Conservation (phyloP, 768 basidiomycete genomes). For the Amanita molliuscula region DNA sequence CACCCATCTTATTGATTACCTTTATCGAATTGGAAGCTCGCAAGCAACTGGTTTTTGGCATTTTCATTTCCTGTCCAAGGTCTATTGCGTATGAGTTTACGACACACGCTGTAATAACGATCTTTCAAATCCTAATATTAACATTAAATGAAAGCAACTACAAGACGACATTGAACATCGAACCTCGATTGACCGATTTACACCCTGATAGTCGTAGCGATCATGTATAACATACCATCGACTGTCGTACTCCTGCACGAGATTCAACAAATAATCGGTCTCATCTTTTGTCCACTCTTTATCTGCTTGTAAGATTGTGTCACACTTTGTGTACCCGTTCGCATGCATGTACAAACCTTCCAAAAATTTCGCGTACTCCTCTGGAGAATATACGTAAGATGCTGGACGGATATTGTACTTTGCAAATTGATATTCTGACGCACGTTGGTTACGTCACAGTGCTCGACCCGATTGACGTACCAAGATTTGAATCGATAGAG, state of each 20-base stretch:
- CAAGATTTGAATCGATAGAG: constrained; percentile 38
- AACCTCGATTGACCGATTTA: constrained; percentile 62
- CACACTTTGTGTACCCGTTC: background rate
- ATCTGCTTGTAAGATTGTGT: constrained; percentile 30
- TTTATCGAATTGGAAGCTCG: constrained; percentile 82
- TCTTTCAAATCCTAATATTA: constrained; percentile 76
- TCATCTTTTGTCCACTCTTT: constrained; percentile 87
- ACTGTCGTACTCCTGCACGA: constrained; percentile 75
- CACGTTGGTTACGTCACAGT: background rate
- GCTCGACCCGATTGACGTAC: constrained; percentile 23
- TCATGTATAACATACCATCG: constrained; percentile 89
- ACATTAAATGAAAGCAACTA: constrained; percentile 1
- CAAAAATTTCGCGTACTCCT: constrained; percentile 78
- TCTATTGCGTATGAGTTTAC: constrained; percentile 75
- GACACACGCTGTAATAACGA: constrained; percentile 85
- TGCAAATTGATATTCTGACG: constrained; percentile 66
- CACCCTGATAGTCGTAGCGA: constrained; percentile 68
- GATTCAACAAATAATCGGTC: constrained; percentile 82
- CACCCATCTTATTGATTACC: constrained; percentile 26
- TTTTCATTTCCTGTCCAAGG: constrained; percentile 81
- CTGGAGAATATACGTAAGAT: constrained; percentile 65
- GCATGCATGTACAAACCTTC: constrained; percentile 38
- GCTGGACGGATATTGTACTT: constrained; percentile 70
- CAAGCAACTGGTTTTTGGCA: constrained; percentile 53
- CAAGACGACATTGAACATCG: background rate